Evolutionary conservation across 345 rosid species (phyloP), one percentile per base, ranked within the genome.

Genomic region (Barbarea vulgaris): DNA sequence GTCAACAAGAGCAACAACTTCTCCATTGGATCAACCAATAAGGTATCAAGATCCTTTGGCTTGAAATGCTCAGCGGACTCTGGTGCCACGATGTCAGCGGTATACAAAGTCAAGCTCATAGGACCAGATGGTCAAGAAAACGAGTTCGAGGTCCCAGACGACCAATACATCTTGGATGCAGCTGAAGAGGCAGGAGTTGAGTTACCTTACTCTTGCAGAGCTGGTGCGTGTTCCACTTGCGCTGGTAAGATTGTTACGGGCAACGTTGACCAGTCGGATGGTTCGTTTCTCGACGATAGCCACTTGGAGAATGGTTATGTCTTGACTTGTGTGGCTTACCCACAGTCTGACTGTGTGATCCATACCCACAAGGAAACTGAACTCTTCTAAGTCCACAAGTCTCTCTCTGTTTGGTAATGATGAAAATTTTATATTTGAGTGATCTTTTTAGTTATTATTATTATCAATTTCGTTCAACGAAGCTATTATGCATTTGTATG

Each of bases 211-310:
- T 93, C 95, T 14, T 91, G 98, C 86, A 81, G 93, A 82, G 97
- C 98, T 0, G 97, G 97, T 15, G 96, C 97, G 3, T 91, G 98
- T 85, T 89, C 89, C 1, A 93, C 87, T 31, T 93, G 98, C 31
- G 91, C 93, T 0, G 97, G 96, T 69, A 83, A 85, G 83, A 31
- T 91, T 27, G 87, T 22, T 69, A 52, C 84, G 0, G 97, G 97
- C 0, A 6, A 85, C 1, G 98, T 91, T 24, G 89, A 88, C 41
- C 98, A 91, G 72, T 83, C 91, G 0, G 98, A 93, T n/a, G 94
- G 93, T 54, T 87, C 94, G 22, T 91, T 85, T 79, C 86, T 93
- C 0, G 98, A 93, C 0, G 96, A 91, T 0, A 30, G 70, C 7
- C 94, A 89, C 64, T 75, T 83, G 74, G 64, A 77, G 42, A 58